A percentile compares a stretch with the other conserved stretches of the same genome.
phyloP scores from a whole-genome alignment of 2,329 filamentous ascomycete genomes.

The Diaporthe ilicicola region DNA sequence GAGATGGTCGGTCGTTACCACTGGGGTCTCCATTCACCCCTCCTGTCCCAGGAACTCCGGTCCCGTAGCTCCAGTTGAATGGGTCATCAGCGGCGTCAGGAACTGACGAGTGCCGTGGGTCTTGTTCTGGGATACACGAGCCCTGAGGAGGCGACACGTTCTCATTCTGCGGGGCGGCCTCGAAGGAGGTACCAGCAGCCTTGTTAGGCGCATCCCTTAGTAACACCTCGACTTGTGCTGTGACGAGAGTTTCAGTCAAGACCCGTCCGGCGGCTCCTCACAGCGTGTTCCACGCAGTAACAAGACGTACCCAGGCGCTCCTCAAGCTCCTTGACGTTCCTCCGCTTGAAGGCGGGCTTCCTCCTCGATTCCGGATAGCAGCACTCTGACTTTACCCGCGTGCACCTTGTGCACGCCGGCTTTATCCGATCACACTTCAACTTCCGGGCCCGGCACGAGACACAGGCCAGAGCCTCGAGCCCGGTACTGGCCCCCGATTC shows the following conservation, averaged over 20 bases:
- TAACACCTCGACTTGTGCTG: conserved; percentile 84
- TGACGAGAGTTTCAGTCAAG: conserved; percentile 38
- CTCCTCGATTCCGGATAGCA: conserved; percentile 88
- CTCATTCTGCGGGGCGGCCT: conserved; percentile 34
- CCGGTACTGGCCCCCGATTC: conserved; percentile 24
- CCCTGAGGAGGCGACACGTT: conserved; percentile 16
- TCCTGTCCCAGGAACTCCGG: conserved; percentile 4
- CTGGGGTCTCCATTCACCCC: not conserved
- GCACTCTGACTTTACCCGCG: conserved; percentile 78
- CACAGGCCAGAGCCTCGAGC: conserved; percentile 73
- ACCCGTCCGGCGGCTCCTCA: not conserved
- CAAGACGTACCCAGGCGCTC: conserved; percentile 76
- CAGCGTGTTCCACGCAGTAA: not conserved
- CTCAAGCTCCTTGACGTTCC: conserved; percentile 91
- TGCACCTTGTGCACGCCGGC: conserved; percentile 83
- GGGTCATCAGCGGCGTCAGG: not conserved
- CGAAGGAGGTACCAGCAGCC: conserved; percentile 33
- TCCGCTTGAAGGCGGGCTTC: conserved; percentile 87
- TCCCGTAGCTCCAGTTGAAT: conserved; percentile 4
- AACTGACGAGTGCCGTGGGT: not conserved
- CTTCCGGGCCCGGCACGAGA: conserved; percentile 85
- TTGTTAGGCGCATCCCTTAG: conserved; percentile 68
- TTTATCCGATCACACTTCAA: conserved; percentile 85
- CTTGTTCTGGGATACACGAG: not conserved
- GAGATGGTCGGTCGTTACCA: not conserved